Evolutionary conservation across 2,329 filamentous ascomycete species (phyloP), one percentile per base, ranked within the genome.

Genomic region (Paramyrothecium roridum): DNA sequence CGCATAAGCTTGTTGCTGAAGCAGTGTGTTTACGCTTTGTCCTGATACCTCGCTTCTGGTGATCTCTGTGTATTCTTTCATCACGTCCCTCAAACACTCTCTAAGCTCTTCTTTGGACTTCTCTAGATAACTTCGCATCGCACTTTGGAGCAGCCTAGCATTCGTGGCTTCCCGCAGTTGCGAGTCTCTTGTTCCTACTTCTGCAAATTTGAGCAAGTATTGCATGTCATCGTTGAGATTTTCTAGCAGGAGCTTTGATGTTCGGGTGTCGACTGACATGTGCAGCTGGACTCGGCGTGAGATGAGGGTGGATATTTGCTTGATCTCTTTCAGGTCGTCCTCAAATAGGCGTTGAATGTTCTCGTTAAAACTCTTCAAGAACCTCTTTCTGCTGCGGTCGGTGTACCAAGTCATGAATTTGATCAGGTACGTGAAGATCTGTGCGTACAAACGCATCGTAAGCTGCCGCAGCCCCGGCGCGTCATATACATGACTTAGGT

Each of bases 341-440:
- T 57, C 26, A 19, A 60, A 58, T 2, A 43, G 23, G 2, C 43
- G 52, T 3, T 52, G 19, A 1, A 57, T 16, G 22, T 53, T 56
- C 52, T 60, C 59, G 40, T 60, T 60, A 50, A 61, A 61, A 43
- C 57, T 58, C 8, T 53, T 52, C 3, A 54, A 47, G 21, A 61
- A 55, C 13, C 59, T 52, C 17, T 45, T 56, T 26, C 56, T 20
- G 43, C 59, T 60, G 19, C 52, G 48, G 12, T 55, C 43, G 2
- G 58, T 58, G 50, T 46, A 58, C 59, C 59, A 61, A 3, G 50
- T 56, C 56, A 61, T 58, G 52, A 58, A 61, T 19, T 56, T 55
- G n/a, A 21, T 49, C 11, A 61, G 52, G 33, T 61, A 61, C 3
- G 46, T 22, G 23, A 61, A 61, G 20, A 61, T 51, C 6, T 57